Conservation (phyloP, 768 basidiomycete species). For the Hebeloma cylindrosporum region DNA sequence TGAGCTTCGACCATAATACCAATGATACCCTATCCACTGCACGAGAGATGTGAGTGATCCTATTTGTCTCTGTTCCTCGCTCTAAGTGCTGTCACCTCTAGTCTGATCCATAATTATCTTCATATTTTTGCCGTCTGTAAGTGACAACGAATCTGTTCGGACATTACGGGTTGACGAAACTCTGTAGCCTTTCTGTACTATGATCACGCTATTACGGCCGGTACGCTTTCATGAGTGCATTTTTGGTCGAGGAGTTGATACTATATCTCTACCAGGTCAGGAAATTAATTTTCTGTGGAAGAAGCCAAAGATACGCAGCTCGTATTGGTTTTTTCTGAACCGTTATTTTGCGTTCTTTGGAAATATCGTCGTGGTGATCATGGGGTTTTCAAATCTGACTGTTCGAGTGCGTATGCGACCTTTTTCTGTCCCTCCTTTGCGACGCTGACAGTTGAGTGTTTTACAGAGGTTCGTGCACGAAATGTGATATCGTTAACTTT, state of each 20-base stretch:
- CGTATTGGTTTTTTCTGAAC: conserved; percentile 48
- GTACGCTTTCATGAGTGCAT: conserved; percentile 21
- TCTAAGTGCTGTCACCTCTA: conserved; percentile 4
- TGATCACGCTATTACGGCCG: conserved; percentile 38
- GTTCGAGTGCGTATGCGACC: conserved; percentile 18
- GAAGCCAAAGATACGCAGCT: conserved; percentile 36
- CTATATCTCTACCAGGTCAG: conserved; percentile 22
- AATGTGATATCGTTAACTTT: background rate
- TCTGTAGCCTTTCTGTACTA: conserved; percentile 37
- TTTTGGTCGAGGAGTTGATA: background rate
- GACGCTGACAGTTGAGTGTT: conserved; percentile 15
- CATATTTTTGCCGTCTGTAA: conserved; percentile 34
- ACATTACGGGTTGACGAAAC: background rate
- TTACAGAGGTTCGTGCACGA: conserved; percentile 12
- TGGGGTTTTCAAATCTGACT: conserved; percentile 29
- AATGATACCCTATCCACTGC: conserved; percentile 11
- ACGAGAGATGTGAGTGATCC: conserved; percentile 17
- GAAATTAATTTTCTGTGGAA: conserved; percentile 49
- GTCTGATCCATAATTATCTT: conserved; percentile 30
- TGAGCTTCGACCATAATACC: conserved; percentile 15
- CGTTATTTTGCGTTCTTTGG: conserved; percentile 49
- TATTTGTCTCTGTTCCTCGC: background rate
- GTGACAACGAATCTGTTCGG: conserved; percentile 12
- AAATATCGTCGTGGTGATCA: conserved; percentile 31
- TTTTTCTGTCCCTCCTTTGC: background rate